These are phyloP conservation scores for Tylopilus felleus DNA, from an alignment of 768 basidiomycete species.

Conservation along the genomic window DNA sequence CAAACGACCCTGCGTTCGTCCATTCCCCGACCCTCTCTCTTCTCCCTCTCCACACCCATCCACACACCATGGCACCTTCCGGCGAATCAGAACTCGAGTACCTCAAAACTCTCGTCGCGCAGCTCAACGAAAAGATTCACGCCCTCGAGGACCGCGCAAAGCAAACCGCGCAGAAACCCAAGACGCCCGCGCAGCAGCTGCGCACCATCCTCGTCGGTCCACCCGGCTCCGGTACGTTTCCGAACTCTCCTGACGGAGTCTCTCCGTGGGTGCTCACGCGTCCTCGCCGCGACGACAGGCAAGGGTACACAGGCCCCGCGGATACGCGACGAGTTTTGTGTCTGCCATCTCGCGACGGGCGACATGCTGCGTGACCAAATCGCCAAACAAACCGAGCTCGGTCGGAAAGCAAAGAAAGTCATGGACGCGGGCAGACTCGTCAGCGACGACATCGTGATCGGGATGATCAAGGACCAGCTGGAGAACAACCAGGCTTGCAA, in stretches of 20 bases:
- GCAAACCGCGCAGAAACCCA: slow-evolving; percentile 36
- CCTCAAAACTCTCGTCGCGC: slow-evolving; percentile 86
- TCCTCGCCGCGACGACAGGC: slow-evolving; percentile 44
- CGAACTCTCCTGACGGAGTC: too few relatives aligned
- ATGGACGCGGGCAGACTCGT: slow-evolving; percentile 98
- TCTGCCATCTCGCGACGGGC: slow-evolving; percentile 98
- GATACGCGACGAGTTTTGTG: slow-evolving; percentile 89
- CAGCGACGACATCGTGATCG: slow-evolving; percentile 94
- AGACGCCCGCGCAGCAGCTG: slow-evolving; percentile 72
- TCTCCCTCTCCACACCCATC: background rate
- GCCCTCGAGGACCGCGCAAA: slow-evolving; percentile 71
- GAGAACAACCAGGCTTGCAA: slow-evolving; percentile 90
- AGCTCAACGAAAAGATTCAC: slow-evolving; percentile 88
- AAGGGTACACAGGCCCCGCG: slow-evolving; percentile 98
- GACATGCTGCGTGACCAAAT: slow-evolving; percentile 99
- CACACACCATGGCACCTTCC: slow-evolving; percentile 51
- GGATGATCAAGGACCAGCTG: slow-evolving; percentile 95
- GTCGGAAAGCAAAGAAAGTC: slow-evolving; percentile 91
- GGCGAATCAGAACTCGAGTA: slow-evolving; percentile 77
- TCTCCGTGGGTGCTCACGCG: background rate
- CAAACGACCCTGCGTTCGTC: background rate
- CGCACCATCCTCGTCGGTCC: slow-evolving; percentile 94
- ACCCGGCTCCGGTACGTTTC: slow-evolving; percentile 87
- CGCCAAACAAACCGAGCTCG: slow-evolving; percentile 78
- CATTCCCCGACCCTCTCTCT: background rate